phyloP scores from a whole-genome alignment of 2,329 filamentous ascomycete species.

The Trichoderma citrinoviride region DNA sequence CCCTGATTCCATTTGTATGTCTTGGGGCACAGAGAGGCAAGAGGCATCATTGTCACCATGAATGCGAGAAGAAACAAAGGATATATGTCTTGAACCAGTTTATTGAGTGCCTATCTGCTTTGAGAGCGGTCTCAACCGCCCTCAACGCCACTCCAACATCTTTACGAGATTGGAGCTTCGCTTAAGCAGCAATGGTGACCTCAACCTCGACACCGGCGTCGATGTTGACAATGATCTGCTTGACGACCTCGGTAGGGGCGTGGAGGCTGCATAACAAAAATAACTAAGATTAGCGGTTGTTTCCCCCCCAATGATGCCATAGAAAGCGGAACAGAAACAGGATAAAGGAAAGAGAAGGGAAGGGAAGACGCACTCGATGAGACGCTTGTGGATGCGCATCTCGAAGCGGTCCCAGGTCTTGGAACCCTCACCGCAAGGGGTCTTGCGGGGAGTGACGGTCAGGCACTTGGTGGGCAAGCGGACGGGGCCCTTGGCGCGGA shows the following conservation, averaged over 20 bases:
- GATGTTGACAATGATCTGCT: conserved; percentile 96
- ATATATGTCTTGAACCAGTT: conserved; percentile 16
- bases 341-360: background rate
- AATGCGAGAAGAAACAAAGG: background rate
- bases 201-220: conserved; percentile 91
- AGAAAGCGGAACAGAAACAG: background rate
- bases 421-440: conserved; percentile 97
- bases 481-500: conserved; percentile 97
- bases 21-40: background rate
- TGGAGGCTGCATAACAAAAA: conserved; percentile 62
- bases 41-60: background rate
- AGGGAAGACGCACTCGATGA: conserved; percentile 73
- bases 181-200: conserved; percentile 84
- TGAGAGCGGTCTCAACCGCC: conserved; percentile 10
- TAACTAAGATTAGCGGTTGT: conserved; percentile 19
- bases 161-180: conserved; percentile 16
- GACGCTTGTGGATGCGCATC: conserved; percentile 99
- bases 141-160: conserved; percentile 17
- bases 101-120: conserved; percentile 26
- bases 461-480: conserved; percentile 96
- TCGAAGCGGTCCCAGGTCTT: conserved; percentile 99
- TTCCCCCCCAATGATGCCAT: background rate
- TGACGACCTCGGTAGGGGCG: conserved; percentile 95
- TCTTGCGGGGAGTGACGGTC: conserved; percentile 97
- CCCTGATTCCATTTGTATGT: no score